phyloP scores from a whole-genome alignment of 768 basidiomycete genomes.

The Sutorius australiensis region DNA sequence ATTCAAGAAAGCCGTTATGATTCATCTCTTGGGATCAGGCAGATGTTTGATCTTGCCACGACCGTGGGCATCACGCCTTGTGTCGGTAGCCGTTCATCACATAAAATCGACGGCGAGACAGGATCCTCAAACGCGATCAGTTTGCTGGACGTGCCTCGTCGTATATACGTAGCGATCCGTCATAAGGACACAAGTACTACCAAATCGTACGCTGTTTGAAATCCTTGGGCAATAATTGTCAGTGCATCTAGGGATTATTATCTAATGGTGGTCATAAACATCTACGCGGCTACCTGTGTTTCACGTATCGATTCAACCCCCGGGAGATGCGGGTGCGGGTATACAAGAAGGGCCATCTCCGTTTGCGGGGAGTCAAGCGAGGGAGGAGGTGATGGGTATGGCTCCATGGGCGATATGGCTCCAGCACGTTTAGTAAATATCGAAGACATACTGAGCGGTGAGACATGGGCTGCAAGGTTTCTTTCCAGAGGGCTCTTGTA shows the following conservation, averaged over 20 bases:
- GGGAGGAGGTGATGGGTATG: conserved; percentile 51
- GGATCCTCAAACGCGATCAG: not conserved
- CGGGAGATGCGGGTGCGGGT: conserved; percentile 2
- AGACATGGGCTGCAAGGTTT: conserved; percentile 14
- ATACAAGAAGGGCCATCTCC: conserved; percentile 12
- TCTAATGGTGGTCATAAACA: conserved; percentile 24
- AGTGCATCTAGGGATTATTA: not conserved
- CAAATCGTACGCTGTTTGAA: not conserved
- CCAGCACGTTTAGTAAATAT: conserved; percentile 24
- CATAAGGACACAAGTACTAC: too few species aligned
- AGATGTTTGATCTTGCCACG: too few species aligned
- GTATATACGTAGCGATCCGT: not conserved
- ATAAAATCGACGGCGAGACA: not conserved
- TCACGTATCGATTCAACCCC: conserved; percentile 7
- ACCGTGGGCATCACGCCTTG: not conserved
- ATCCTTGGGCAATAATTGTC: not conserved
- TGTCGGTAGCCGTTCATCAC: not conserved
- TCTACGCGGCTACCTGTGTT: conserved; percentile 17
- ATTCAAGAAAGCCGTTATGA: conserved; percentile 9
- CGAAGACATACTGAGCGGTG: conserved; percentile 18
- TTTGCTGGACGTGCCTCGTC: not conserved
- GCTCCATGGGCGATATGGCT: conserved; percentile 31
- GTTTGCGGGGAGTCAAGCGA: conserved; percentile 25
- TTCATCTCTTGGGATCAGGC: not conserved
- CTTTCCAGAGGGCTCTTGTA: conserved; percentile 11